phyloP scores from a whole-genome alignment of 768 basidiomycete species.

The Calocybe gangraenosa region DNA sequence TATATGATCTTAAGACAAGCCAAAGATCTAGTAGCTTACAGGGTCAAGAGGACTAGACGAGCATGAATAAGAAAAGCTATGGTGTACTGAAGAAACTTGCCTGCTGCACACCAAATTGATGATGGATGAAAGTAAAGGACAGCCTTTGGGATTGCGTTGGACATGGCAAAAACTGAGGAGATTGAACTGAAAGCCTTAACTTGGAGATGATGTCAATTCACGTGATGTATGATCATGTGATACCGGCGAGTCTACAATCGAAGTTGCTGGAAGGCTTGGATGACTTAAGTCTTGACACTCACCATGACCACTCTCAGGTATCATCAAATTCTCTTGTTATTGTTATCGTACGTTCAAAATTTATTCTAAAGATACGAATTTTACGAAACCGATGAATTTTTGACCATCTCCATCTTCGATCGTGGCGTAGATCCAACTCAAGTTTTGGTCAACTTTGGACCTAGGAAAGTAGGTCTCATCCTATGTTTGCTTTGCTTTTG shows the following conservation, averaged over 20 bases:
- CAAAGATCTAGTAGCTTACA: conserved; percentile 37
- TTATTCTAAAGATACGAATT: conserved; percentile 66
- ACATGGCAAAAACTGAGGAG: conserved; percentile 18
- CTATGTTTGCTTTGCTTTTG: neutral
- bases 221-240: neutral
- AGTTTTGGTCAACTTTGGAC: conserved; percentile 59
- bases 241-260: conserved; percentile 8
- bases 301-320: conserved; percentile 14
- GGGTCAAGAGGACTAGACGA: conserved; percentile 43
- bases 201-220: conserved; percentile 7
- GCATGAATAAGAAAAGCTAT: neutral
- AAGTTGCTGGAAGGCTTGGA: conserved; percentile 14
- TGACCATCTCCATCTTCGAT: conserved; percentile 77
- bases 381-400: conserved; percentile 78
- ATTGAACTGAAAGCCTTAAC: neutral
- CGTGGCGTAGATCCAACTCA: conserved; percentile 64
- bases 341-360: neutral
- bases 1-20: conserved; percentile 9
- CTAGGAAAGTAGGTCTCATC: conserved; percentile 49
- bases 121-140: conserved; percentile 65
- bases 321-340: neutral
- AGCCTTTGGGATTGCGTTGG: conserved; percentile 60
- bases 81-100: conserved; percentile 32
- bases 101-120: conserved; percentile 63
- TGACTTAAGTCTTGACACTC: neutral